Evolutionary conservation across 2,329 filamentous ascomycete species (phyloP), one percentile per base, ranked within the genome.

Genomic region (Penicillium frequentans): DNA sequence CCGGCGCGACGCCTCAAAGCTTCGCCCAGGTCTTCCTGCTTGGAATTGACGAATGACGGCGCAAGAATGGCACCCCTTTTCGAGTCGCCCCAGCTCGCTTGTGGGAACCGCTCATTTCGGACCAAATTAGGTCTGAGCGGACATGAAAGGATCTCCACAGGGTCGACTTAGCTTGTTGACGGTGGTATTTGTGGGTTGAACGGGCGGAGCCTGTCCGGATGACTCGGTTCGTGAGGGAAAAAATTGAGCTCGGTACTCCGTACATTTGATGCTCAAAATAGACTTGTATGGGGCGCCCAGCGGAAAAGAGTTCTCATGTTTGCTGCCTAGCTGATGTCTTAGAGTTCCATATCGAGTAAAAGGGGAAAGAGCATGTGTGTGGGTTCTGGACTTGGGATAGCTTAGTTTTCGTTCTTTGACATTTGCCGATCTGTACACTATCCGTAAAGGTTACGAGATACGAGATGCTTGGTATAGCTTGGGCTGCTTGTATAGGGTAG

Each of bases 1-100:
- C 37, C 21, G 49, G 49, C 42, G 27, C 44, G 31, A 49, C 27
- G 49, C 55, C 55, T 16, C 49, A 44, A 49, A 56, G 55, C 55
- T 56, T 56, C 55, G 27, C 21, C 44, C 16, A 8, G 24, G 16
- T 19, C 9, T 24, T 27, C 16, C n/a, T 47, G 26, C 11, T 1
- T 24, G 45, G 7, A 19, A 26, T 47, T 9, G 31, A 19, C 55
- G 35, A 56, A 56, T 56, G 6, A 49, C 27, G 21, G 39, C 11
- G n/a, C 11, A 4, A 13, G 10, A 19, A 19, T 52, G 43, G 44
- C 27, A 8, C 26, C 39, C 49, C 23, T 27, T 29, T 39, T 27
- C 23, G 8, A 33, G 35, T 27, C 9, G 35, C 16, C 23, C 16
- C 21, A 19, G 16, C 16, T 50, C 33, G 48, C 48, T 50, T 39